These are phyloP conservation scores for Aspergillus novofumigatus DNA, from an alignment of 2,329 filamentous ascomycete species.

Conservation along the genomic window DNA sequence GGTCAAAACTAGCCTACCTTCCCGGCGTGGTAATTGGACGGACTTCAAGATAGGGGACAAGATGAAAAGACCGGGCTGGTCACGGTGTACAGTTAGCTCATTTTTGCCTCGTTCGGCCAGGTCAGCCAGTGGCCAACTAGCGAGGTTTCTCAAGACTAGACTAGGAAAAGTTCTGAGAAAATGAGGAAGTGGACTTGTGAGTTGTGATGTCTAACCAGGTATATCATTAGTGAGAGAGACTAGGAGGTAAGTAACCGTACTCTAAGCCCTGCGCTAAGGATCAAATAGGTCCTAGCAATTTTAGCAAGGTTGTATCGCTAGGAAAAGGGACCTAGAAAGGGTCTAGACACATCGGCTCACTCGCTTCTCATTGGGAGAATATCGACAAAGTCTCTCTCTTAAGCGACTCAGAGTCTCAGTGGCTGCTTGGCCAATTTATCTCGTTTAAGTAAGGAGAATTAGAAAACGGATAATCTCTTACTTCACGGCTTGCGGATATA, in stretches of 20 bases:
- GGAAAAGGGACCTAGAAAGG: not conserved
- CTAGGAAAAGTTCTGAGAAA: not conserved
- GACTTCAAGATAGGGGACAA: not conserved
- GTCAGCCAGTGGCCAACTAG: not conserved
- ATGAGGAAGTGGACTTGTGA: not conserved
- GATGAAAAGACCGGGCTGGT: not conserved
- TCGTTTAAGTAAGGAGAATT: not conserved
- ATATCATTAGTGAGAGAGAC: not conserved
- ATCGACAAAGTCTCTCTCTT: not conserved
- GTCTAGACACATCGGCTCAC: not conserved
- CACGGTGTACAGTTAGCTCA: not conserved
- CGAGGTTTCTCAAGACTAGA: not conserved
- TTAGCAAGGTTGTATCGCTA: not conserved
- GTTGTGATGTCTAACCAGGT: not conserved
- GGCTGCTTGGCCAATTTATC: no score
- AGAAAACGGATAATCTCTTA: not conserved
- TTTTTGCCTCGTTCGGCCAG: not conserved
- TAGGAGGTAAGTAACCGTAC: not conserved
- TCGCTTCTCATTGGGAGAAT: no score
- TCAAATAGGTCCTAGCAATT: not conserved
- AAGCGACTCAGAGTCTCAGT: not conserved
- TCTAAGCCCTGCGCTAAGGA: not conserved
- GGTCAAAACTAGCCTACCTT: not conserved
- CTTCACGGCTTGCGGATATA: not conserved
- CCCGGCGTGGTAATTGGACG: not conserved